Evolutionary conservation across 225 moss, liverwort and hornwort species (phyloP), one percentile per base, ranked within the genome.

Genomic region (Pleurozium schreberi): DNA sequence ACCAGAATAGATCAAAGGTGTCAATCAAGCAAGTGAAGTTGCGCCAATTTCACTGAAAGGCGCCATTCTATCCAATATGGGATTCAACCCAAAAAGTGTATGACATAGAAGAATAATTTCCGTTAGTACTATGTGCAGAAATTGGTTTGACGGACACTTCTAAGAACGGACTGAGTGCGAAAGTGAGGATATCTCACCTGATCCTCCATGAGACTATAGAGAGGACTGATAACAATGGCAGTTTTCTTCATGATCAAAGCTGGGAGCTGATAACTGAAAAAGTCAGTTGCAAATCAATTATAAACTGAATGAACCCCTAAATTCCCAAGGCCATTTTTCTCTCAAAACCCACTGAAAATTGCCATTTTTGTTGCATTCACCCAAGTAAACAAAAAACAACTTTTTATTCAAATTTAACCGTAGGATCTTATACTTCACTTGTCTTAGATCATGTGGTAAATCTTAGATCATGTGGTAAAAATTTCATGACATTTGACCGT

Each of bases 191-290:
- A 34, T 64, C 64, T 63, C 64, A 82, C 87, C 95, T 95, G 95
- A 91, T 96, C 96, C 90, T 95, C 95, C 95, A 96, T 96, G 31
- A 97, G 93, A 91, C 96, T 95, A 58, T 87, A 93, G 55, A 94
- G 86, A 77, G 97, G 95, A 88, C 96, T 96, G 83, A 96, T 97
- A 25, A 97, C 93, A 27, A 96, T 88, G 42, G 97, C 97, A n/a
- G 93, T 97, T 88, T 95, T 97, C 90, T 92, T 93, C 50, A 92
- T 87, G 38, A 97, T 94, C 92, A 96, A 86, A 23, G 95, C 91
- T 17, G 97, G 97, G 87, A 97, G 84, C 80, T 97, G 95, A 88
- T 96, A 95, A 87, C 96, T 95, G 92, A 58, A 69, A 52, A 50
- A 69, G 47, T 80, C 66, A 87, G 43, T 21, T 62, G 43, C 80